Percentiles rank a stretch among this genome's conserved stretches.
phyloP scores from a whole-genome alignment of 2,329 filamentous ascomycete species.

The Arthrinium phaeospermum region DNA sequence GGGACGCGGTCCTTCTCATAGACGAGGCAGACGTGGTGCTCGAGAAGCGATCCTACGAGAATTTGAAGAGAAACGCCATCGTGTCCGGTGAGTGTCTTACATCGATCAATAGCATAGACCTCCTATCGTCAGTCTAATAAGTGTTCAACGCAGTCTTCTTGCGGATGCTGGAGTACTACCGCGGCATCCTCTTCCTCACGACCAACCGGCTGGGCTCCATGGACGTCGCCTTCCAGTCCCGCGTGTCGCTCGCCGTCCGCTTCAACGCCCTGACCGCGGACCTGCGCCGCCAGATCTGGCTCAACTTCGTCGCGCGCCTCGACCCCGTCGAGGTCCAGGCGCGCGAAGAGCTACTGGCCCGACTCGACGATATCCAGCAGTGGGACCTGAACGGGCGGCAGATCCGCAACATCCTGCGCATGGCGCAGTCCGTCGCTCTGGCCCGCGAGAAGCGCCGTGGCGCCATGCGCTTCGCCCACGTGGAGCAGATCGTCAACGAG shows the following conservation, averaged over 20 bases:
- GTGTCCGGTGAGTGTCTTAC: background rate
- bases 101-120: too few relatives aligned
- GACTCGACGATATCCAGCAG: background rate
- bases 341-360: background rate
- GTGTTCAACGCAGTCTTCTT: background rate
- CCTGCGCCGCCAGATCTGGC: background rate
- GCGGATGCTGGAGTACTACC: background rate
- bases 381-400: background rate
- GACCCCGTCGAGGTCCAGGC: background rate
- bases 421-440: background rate
- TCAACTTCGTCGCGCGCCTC: background rate
- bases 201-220: background rate
- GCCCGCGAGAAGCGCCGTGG: background rate
- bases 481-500: background rate
- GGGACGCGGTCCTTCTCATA: constrained; percentile 35
- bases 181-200: background rate
- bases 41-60: constrained; percentile 33
- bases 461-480: background rate
- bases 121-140: background rate
- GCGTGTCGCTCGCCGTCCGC: background rate
- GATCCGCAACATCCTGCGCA: background rate
- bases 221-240: background rate
- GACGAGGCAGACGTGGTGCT: constrained; percentile 44
- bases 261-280: background rate
- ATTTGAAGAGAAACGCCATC: constrained; percentile 34